Conservation (phyloP, 1,284 basidiomycete species). For the Omphalotus olearius region DNA sequence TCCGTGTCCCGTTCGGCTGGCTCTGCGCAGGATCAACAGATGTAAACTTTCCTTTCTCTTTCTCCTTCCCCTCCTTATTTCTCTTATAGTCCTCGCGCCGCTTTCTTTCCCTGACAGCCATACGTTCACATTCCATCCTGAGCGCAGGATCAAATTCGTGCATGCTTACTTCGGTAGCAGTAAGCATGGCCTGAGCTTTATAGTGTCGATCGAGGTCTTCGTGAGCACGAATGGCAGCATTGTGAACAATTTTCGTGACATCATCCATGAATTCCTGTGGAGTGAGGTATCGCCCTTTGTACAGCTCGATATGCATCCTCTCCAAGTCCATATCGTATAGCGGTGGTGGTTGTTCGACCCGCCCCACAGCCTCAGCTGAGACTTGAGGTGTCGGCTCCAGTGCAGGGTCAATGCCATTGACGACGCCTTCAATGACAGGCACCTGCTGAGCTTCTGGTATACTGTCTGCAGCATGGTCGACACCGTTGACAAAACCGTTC, state of each 20-base stretch:
- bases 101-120: conserved; percentile 78
- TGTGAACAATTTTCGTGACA: conserved; percentile 9
- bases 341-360: background rate
- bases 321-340: conserved; percentile 48
- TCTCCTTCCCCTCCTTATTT: conserved; percentile 32
- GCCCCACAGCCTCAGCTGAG: conserved; percentile 50
- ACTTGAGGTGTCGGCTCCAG: conserved; percentile 58
- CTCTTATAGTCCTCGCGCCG: conserved; percentile 56
- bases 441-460: background rate
- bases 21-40: conserved; percentile 23
- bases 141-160: conserved; percentile 87
- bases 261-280: conserved; percentile 23
- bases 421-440: conserved; percentile 1
- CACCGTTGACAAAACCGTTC: conserved; percentile 3
- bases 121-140: conserved; percentile 81
- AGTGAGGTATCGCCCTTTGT: conserved; percentile 85
- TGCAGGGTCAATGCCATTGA: conserved; percentile 30
- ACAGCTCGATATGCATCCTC: conserved; percentile 83
- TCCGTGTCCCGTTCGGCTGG: conserved; percentile 39
- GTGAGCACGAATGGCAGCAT: conserved; percentile 57
- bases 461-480: conserved; percentile 68
- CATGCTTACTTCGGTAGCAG: conserved; percentile 82
- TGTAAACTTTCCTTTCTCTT: conserved; percentile 24
- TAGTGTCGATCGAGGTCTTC: conserved; percentile 76
- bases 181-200: conserved; percentile 83